Evolutionary conservation across 2,329 filamentous ascomycete genomes (phyloP).

Genomic region (Zalaria sp.): DNA sequence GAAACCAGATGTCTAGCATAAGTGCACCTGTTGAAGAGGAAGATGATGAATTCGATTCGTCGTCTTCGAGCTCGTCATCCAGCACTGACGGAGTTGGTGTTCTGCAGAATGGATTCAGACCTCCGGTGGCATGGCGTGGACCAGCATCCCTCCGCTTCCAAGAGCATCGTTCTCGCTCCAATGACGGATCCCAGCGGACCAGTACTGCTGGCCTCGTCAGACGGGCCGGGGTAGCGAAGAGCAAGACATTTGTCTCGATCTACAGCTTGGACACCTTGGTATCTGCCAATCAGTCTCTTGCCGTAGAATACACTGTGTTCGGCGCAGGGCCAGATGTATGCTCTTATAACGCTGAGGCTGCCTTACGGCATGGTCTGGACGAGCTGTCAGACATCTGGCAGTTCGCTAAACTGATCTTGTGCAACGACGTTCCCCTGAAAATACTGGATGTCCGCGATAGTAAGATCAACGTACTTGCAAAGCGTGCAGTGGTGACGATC

Average conservation of each 20-base stretch:
- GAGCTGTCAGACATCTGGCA: constrained; percentile 76
- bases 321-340: constrained; percentile 73
- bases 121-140: constrained; percentile 5
- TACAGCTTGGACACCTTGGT: constrained; percentile 55
- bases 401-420: constrained; percentile 62
- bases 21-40: background rate
- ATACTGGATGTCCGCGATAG: constrained; percentile 36
- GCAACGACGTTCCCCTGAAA: constrained; percentile 60
- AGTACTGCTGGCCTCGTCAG: constrained; percentile 5
- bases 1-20: constrained; percentile 4
- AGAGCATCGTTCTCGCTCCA: constrained; percentile 6
- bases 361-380: constrained; percentile 51
- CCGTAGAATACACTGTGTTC: constrained; percentile 68
- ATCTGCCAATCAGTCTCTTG: constrained; percentile 67
- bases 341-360: constrained; percentile 66
- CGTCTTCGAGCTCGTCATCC: constrained; percentile 19
- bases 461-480: constrained; percentile 57
- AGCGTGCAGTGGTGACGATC: constrained; percentile 40
- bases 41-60: constrained; percentile 9
- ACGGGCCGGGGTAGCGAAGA: constrained; percentile 15
- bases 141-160: constrained; percentile 4
- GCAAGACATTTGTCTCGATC: constrained; percentile 60
- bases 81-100: constrained; percentile 12
- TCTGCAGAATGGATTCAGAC: constrained; percentile 4
- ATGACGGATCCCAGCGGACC: constrained; percentile 6